Base-by-base conservation (phyloP, 805 yeast genomes). In the Candida methanosorbosa region DNA sequence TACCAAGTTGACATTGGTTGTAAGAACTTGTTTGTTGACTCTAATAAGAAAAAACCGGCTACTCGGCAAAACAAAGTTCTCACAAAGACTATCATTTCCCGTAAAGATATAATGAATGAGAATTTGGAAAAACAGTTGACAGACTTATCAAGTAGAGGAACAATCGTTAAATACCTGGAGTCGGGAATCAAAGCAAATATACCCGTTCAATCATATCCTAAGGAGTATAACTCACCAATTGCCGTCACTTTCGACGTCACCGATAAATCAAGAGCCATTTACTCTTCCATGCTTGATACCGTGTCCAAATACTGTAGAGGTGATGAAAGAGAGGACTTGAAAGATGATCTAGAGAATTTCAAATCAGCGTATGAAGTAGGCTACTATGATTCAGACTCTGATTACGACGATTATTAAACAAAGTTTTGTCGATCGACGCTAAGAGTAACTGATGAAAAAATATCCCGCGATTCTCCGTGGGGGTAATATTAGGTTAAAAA, bases 271-370 rank as follows among this genome's bases (percentile, higher is more conserved):
- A 43, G 50, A 20, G 16, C 30, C 8, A 29, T 39, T 35, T 38
- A 57, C 18, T 36, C 33, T 12, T 40, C 36, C 7, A 53, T 54
- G 57, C 44, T 48, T 6, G 39, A 44, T 11, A 33, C 48, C 7
- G 56, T 58, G 5, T 37, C 45, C 1, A 48, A 45, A 28, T 45
- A 35, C 27, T 49, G 61, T 30, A 39, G 52, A 17, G 51, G 59
- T 12, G 81, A 74, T 39, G 81, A 74, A 25, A 58, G 75, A 39
- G 75, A 68, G 28, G 79, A 73, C 28, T 46, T 75, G 33, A 60
- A 68, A 11, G 78, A 77, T 29, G 64, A 64, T 17, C 42, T 78
- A 9, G 68, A 64, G 3, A 50, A 54, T 3, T 34, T 72, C 28
- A 64, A 68, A 1, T 53, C 57, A 3, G 70, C 64, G 35, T 78